A percentile compares a stretch with the other conserved stretches of the same genome.
phyloP scores from a whole-genome alignment of 768 basidiomycete genomes.

The Termitomyces sp. region DNA sequence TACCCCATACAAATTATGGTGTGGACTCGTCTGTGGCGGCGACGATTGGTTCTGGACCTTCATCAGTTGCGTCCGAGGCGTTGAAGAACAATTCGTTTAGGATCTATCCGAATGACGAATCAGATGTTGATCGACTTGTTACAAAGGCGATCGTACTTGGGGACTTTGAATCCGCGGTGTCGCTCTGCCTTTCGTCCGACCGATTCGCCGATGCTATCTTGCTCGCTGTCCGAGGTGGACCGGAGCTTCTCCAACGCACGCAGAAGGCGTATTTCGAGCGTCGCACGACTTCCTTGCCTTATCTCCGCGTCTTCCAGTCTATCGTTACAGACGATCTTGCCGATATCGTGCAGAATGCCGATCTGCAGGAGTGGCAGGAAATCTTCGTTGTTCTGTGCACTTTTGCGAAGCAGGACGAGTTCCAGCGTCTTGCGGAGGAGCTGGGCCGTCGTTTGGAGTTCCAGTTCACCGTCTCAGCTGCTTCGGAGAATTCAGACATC shows the following conservation, averaged over 20 bases:
- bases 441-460: conserved; percentile 89
- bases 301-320: conserved; percentile 91
- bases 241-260: conserved; percentile 79
- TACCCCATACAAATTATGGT: conserved; percentile 78
- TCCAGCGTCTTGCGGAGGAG: conserved; percentile 83
- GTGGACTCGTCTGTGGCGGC: conserved; percentile 92
- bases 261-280: conserved; percentile 93
- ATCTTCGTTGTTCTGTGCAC: conserved; percentile 96
- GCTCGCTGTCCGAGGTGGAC: conserved; percentile 86
- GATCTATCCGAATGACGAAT: conserved; percentile 86
- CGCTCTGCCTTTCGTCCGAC: conserved; percentile 82
- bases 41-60: conserved; percentile 87
- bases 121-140: conserved; percentile 80
- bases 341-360: conserved; percentile 95
- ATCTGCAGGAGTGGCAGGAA: conserved; percentile 92
- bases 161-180: conserved; percentile 92
- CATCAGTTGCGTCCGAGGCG: conserved; percentile 70
- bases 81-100: conserved; percentile 81
- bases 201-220: conserved; percentile 94
- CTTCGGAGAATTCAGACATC: conserved; percentile 40
- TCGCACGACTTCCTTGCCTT: conserved; percentile 69
- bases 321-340: conserved; percentile 89
- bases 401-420: conserved; percentile 83
- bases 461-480: conserved; percentile 58
- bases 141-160: conserved; percentile 93